A percentile compares a stretch with the other conserved stretches of the same genome.
Evolutionary conservation across 2,329 filamentous ascomycete species (phyloP).

Genomic region (Tolypocladium pustulatum): DNA sequence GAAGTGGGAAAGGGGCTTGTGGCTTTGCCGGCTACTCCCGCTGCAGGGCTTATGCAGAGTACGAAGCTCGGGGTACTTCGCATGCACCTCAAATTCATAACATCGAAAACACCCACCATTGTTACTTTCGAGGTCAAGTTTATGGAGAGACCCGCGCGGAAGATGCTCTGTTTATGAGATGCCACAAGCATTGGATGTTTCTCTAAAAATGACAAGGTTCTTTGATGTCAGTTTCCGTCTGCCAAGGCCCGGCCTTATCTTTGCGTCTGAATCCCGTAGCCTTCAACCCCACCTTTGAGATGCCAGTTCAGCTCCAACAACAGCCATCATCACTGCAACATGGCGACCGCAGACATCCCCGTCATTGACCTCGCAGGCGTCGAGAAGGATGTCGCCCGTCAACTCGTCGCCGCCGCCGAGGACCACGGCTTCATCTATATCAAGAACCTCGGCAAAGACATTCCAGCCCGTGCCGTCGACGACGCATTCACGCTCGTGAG

Average conservation of each 20-base stretch:
- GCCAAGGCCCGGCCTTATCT: background rate
- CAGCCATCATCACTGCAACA: background rate
- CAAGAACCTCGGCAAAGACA: slow-evolving; percentile 60
- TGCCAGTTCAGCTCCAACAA: background rate
- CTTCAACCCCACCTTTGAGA: background rate
- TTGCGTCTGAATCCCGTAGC: background rate
- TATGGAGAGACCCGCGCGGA: too few relatives aligned
- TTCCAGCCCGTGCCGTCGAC: slow-evolving; percentile 55
- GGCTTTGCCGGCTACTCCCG: background rate
- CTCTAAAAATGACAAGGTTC: background rate
- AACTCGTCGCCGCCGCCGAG: slow-evolving; percentile 69
- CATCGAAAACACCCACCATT: background rate
- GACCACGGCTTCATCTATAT: slow-evolving; percentile 87
- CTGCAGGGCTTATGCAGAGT: background rate
- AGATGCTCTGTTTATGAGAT: too few relatives aligned
- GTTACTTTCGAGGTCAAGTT: too few relatives aligned
- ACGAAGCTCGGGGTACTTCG: background rate
- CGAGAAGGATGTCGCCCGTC: slow-evolving; percentile 46
- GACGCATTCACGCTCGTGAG: slow-evolving; percentile 64
- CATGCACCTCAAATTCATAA: background rate
- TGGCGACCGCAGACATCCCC: slow-evolving; percentile 47
- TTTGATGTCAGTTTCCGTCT: too few relatives aligned
- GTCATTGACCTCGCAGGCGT: slow-evolving; percentile 67
- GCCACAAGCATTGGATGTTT: background rate
- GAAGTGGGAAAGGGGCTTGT: background rate